These are phyloP conservation scores for Nakazawaea ishiwadae DNA, from an alignment of 805 yeast genomes.

Conservation along the genomic window DNA sequence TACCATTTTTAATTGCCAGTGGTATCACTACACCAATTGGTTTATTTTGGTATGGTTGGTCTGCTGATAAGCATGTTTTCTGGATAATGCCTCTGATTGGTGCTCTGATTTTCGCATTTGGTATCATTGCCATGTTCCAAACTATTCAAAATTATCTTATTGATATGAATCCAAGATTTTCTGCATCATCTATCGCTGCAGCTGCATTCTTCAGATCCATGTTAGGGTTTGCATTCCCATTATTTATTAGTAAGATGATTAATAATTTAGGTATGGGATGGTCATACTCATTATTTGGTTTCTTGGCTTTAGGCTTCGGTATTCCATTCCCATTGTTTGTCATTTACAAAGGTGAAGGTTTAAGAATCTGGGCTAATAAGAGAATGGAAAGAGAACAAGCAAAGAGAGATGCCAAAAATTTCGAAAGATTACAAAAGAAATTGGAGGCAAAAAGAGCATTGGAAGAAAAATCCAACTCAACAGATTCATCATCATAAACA, in stretches of 20 bases:
- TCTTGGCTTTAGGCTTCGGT: conserved; percentile 52
- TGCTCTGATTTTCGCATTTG: conserved; percentile 53
- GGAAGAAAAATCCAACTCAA: conserved; percentile 1
- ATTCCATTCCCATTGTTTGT: conserved; percentile 66
- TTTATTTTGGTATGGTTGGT: conserved; percentile 70
- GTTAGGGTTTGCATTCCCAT: conserved; percentile 67
- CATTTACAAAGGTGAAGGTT: conserved; percentile 47
- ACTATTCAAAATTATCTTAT: conserved; percentile 65
- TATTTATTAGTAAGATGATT: conserved; percentile 59
- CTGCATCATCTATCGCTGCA: conserved; percentile 68
- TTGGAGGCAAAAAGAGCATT: background rate
- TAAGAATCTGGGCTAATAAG: conserved; percentile 55
- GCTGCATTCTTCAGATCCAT: conserved; percentile 63
- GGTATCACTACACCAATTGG: conserved; percentile 56
- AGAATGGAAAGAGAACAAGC: conserved; percentile 44
- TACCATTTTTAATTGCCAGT: conserved; percentile 45
- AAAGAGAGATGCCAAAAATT: conserved; percentile 35
- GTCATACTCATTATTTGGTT: conserved; percentile 63
- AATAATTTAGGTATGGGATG: conserved; percentile 55
- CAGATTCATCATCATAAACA: background rate
- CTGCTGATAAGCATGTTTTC: conserved; percentile 47
- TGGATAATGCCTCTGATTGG: conserved; percentile 68
- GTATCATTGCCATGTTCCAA: conserved; percentile 60
- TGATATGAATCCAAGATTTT: conserved; percentile 62
- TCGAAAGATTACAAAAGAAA: conserved; percentile 27